phyloP scores from a whole-genome alignment of 2,329 filamentous ascomycete species.

The Claviceps cyperi region DNA sequence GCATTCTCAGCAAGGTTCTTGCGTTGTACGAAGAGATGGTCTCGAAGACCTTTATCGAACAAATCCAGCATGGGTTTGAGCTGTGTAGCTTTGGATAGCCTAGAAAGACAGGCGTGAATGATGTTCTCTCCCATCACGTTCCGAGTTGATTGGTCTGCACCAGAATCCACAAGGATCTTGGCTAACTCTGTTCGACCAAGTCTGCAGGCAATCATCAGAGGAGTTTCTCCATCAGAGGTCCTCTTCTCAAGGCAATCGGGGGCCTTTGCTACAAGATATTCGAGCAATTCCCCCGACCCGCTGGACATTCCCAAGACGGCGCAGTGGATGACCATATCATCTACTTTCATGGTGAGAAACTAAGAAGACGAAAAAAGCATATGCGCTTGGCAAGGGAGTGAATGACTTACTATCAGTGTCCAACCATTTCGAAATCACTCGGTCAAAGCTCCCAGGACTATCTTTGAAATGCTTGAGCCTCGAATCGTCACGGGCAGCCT shows the following conservation, averaged over 20 bases:
- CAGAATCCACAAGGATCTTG: constrained; percentile 48
- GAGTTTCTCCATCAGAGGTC: constrained; percentile 44
- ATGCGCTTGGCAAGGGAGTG: constrained; percentile 12
- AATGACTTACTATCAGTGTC: constrained; percentile 35
- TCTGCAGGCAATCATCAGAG: constrained; percentile 52
- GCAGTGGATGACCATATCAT: constrained; percentile 51
- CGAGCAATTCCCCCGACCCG: constrained; percentile 39
- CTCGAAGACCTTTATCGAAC: constrained; percentile 41
- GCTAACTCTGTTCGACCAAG: constrained; percentile 38
- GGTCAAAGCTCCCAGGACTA: constrained; percentile 47
- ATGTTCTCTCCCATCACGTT: constrained; percentile 51
- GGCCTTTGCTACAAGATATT: constrained; percentile 48
- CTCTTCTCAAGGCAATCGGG: constrained; percentile 51
- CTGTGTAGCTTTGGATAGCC: constrained; percentile 17
- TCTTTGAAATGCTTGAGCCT: constrained; percentile 47
- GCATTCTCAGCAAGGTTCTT: constrained; percentile 35
- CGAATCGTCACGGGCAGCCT: constrained; percentile 44
- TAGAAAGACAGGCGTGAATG: constrained; percentile 41
- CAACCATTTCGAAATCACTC: constrained; percentile 48
- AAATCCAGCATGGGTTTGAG: constrained; percentile 38
- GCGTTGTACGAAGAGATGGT: constrained; percentile 44
- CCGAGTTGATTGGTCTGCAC: constrained; percentile 53
- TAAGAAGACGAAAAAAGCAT: background rate
- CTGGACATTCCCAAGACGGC: constrained; percentile 35
- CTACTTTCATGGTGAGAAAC: constrained; percentile 21